phyloP scores from a whole-genome alignment of 805 yeast species.

The Tetrapisispora phaffii region DNA sequence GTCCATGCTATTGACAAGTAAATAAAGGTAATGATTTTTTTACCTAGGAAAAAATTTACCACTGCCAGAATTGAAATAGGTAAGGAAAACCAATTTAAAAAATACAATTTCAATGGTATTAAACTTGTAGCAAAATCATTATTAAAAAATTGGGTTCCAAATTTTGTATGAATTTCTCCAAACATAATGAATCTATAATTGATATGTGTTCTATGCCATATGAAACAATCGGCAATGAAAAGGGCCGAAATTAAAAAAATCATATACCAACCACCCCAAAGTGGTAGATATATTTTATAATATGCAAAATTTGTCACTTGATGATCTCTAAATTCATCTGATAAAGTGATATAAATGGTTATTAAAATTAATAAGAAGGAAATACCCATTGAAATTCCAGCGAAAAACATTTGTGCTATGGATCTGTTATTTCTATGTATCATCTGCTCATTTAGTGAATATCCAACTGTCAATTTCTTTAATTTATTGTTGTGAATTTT shows the following conservation, averaged over 20 bases:
- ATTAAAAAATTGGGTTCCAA: slow-evolving; percentile 32
- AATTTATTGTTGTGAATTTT: slow-evolving; percentile 21
- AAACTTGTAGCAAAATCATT: slow-evolving; percentile 31
- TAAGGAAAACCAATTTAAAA: slow-evolving; percentile 53
- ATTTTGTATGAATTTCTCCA: slow-evolving; percentile 62
- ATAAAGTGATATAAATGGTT: slow-evolving; percentile 34
- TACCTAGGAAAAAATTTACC: slow-evolving; percentile 57
- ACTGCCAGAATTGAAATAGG: slow-evolving; percentile 54
- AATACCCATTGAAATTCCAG: slow-evolving; percentile 64
- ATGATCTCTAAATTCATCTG: slow-evolving; percentile 30
- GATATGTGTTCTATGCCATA: slow-evolving; percentile 67
- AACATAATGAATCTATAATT: slow-evolving; percentile 82
- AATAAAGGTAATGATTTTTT: slow-evolving; percentile 68
- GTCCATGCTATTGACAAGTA: slow-evolving; percentile 32
- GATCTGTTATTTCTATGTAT: slow-evolving; percentile 29
- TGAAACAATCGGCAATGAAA: slow-evolving; percentile 57
- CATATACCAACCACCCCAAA: slow-evolving; percentile 88
- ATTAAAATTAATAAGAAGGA: slow-evolving; percentile 58
- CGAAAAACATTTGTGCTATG: slow-evolving; percentile 38
- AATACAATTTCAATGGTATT: slow-evolving; percentile 39
- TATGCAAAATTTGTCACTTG: slow-evolving; percentile 20
- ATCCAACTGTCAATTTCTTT: slow-evolving; percentile 23
- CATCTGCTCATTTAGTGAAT: slow-evolving; percentile 26
- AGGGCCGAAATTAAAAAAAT: slow-evolving; percentile 49
- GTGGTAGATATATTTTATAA: slow-evolving; percentile 50